Evolutionary conservation across 768 basidiomycete species (phyloP).

Genomic region (Trametes maxima): DNA sequence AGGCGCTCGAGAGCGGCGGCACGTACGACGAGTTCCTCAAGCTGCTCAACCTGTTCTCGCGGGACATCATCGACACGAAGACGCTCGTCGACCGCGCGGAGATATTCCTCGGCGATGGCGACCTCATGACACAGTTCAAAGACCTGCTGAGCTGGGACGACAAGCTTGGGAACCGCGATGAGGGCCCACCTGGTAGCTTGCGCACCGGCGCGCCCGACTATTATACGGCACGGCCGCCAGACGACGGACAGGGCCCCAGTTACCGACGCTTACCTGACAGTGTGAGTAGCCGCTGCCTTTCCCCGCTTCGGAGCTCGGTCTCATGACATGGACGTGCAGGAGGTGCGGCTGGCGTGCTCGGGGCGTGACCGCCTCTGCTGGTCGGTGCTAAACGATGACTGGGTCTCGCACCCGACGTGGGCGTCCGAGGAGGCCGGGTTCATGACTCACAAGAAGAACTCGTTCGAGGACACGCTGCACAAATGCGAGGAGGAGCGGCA

Average conservation of each 20-base stretch:
- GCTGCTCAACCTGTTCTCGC: conserved; percentile 85
- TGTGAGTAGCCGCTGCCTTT: conserved; percentile 53
- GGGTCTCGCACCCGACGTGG: conserved; percentile 99
- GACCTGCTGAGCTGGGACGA: conserved; percentile 83
- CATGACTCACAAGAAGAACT: conserved; percentile 94
- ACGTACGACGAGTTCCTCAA: conserved; percentile 95
- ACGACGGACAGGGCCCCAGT: conserved; percentile 89
- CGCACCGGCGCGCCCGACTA: conserved; percentile 77
- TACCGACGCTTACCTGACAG: conserved; percentile 88
- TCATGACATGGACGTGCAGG: conserved; percentile 49
- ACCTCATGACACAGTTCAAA: conserved; percentile 83
- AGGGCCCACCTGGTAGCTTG: conserved; percentile 78
- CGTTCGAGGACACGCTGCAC: conserved; percentile 93
- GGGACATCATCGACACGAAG: conserved; percentile 86
- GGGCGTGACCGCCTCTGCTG: conserved; percentile 93
- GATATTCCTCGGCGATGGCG: conserved; percentile 79
- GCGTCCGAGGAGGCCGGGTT: conserved; percentile 96
- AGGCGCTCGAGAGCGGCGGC: conserved; percentile 70
- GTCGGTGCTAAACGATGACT: conserved; percentile 94
- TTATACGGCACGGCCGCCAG: conserved; percentile 75
- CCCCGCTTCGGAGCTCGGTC: not conserved
- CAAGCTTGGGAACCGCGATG: conserved; percentile 56
- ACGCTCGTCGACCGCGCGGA: conserved; percentile 81
- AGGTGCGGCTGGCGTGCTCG: conserved; percentile 87
- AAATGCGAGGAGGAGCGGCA: conserved; percentile 98